Conservation (phyloP, 768 basidiomycete species). For the Pleurotus cornucopiae region DNA sequence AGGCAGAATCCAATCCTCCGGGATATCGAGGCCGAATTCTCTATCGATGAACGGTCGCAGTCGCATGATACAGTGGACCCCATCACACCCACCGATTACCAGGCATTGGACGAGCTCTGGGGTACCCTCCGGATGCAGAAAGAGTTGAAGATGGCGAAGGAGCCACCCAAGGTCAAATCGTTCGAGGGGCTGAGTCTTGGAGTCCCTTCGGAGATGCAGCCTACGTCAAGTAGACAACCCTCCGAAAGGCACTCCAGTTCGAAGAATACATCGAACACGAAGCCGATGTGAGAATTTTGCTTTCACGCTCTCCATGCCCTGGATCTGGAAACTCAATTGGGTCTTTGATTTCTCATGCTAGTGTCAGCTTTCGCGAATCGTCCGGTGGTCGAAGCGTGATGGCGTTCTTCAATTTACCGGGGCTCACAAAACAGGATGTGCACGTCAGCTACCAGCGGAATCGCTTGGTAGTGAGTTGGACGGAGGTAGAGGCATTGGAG, state of each 20-base stretch:
- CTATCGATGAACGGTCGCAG: slow-evolving; percentile 26
- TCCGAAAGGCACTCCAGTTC: slow-evolving; percentile 12
- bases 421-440: slow-evolving; percentile 68
- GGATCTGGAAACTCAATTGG: slow-evolving; percentile 6
- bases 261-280: slow-evolving; percentile 4
- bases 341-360: slow-evolving; percentile 22
- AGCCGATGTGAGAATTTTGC: slow-evolving; percentile 1
- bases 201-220: slow-evolving; percentile 26
- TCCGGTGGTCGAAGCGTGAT: slow-evolving; percentile 53
- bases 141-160: slow-evolving; percentile 60
- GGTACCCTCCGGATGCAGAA: slow-evolving; percentile 60
- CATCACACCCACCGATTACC: slow-evolving; percentile 27
- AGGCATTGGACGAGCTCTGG: slow-evolving; percentile 61
- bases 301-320: slow-evolving; percentile 7
- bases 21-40: slow-evolving; percentile 8
- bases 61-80: slow-evolving; percentile 35
- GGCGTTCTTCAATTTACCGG: slow-evolving; percentile 67
- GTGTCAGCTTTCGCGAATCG: slow-evolving; percentile 69
- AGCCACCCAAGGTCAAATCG: slow-evolving; percentile 68
- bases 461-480: slow-evolving; percentile 65
- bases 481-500: slow-evolving; percentile 53
- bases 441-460: slow-evolving; percentile 70
- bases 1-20: slow-evolving; percentile 5
- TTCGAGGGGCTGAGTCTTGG: slow-evolving; percentile 45
- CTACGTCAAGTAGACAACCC: slow-evolving; percentile 12